Conservation (phyloP, 2,329 filamentous ascomycete genomes). For the Byssochlamys sp. region DNA sequence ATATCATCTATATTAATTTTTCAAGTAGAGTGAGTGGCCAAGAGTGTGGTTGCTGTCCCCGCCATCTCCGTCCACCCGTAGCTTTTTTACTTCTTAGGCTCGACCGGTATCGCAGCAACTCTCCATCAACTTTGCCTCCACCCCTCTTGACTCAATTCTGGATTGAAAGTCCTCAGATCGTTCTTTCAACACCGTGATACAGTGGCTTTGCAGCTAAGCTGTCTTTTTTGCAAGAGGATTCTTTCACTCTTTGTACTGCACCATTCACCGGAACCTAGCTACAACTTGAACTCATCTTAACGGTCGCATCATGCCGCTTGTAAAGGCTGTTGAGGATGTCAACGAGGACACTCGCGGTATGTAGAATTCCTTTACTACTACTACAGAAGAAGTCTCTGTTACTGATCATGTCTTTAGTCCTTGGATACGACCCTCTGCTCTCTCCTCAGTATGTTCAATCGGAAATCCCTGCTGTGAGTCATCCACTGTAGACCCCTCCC, state of each 20-base stretch:
- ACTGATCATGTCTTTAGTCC: constrained; percentile 48
- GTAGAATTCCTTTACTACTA: constrained; percentile 5
- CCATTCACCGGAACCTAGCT: not conserved
- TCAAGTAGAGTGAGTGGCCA: not conserved
- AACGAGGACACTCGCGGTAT: constrained; percentile 39
- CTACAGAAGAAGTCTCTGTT: not conserved
- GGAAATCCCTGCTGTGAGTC: constrained; percentile 61
- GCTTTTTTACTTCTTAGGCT: not conserved
- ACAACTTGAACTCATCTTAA: not conserved
- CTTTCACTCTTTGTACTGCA: not conserved
- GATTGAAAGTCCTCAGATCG: not conserved
- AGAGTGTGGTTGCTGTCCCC: not conserved
- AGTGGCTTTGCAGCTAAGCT: not conserved
- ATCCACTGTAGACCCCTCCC: constrained; percentile 51
- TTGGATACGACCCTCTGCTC: constrained; percentile 89
- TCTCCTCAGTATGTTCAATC: constrained; percentile 75
- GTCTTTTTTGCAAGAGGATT: no score
- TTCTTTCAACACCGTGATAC: not conserved
- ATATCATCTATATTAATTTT: not conserved
- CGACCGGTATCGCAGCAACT: not conserved
- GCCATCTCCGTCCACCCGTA: not conserved
- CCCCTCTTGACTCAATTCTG: not conserved
- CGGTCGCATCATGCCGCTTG: constrained; percentile 29
- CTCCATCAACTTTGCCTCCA: not conserved
- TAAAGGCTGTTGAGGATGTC: constrained; percentile 28